Evolutionary conservation across 1,284 basidiomycete genomes (phyloP).

Genomic region (Wallemia mellicola): DNA sequence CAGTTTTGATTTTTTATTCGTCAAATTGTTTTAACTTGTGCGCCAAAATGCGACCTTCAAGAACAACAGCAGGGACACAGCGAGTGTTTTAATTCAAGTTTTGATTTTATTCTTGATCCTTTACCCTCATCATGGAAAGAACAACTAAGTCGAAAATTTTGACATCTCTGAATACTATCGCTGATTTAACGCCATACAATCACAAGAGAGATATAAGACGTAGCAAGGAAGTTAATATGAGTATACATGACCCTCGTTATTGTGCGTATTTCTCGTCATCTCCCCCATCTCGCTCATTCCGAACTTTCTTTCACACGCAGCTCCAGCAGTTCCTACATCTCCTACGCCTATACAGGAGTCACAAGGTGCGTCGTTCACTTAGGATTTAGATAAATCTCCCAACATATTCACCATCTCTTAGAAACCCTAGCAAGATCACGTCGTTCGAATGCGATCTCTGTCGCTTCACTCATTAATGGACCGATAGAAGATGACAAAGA

Average conservation of each 20-base stretch:
- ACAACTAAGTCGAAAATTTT: neutral
- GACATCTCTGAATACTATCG: neutral
- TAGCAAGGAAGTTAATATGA: neutral
- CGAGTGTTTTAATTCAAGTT: neutral
- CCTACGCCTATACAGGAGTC: neutral
- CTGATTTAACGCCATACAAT: no score
- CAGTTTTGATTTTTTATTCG: neutral
- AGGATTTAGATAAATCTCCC: no score
- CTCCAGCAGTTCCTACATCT: neutral
- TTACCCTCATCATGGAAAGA: neutral
- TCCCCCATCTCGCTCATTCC: neutral
- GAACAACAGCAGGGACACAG: neutral
- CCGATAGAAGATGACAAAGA: neutral
- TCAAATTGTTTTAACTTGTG: neutral
- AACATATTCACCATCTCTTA: no score
- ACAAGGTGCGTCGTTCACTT: neutral
- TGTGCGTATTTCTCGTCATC: neutral
- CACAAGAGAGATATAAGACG: no score
- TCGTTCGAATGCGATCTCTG: neutral
- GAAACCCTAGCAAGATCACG: neutral
- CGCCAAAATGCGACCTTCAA: no score
- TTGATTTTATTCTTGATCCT: neutral
- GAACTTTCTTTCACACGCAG: neutral
- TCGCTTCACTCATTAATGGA: neutral
- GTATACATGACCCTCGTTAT: neutral